A percentile compares a stretch with the other conserved stretches of the same genome.
Conservation (phyloP, 2,329 filamentous ascomycete species). For the Stromatinia cepivora region DNA sequence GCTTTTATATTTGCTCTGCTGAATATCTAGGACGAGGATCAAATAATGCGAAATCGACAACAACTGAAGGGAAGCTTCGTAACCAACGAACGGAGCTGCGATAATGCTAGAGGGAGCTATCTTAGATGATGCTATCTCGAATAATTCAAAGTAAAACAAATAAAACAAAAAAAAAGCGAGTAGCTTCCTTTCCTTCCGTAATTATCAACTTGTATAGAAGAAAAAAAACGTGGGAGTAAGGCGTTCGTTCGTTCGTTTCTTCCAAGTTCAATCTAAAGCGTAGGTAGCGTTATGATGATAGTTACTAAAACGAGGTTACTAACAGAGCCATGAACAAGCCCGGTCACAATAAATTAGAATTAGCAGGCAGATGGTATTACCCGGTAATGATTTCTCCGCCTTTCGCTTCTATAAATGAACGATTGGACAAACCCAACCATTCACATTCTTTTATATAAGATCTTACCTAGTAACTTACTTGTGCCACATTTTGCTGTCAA, state of each 20-base stretch:
- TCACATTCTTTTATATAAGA: not conserved
- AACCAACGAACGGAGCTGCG: not conserved
- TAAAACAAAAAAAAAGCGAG: not conserved
- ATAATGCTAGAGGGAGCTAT: not conserved
- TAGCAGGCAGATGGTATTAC: not conserved
- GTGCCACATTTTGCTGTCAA: slow-evolving; percentile 14
- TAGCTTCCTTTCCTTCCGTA: not conserved
- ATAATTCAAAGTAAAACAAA: not conserved
- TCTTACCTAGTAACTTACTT: not conserved
- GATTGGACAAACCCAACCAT: slow-evolving; percentile 12
- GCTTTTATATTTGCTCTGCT: slow-evolving; percentile 21
- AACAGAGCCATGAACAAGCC: not conserved
- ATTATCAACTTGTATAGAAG: not conserved
- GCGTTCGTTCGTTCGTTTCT: not conserved
- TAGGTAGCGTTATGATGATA: not conserved
- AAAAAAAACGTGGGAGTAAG: not conserved
- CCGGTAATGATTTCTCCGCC: not conserved
- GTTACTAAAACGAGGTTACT: not conserved
- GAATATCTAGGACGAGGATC: not conserved
- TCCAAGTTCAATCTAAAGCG: not conserved
- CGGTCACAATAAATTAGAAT: not conserved
- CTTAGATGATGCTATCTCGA: not conserved
- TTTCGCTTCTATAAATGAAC: not conserved
- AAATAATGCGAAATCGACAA: not conserved
- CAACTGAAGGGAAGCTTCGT: not conserved